phyloP scores from a whole-genome alignment of 352 stramenopile genomes.

The Phytophthora quininea region DNA sequence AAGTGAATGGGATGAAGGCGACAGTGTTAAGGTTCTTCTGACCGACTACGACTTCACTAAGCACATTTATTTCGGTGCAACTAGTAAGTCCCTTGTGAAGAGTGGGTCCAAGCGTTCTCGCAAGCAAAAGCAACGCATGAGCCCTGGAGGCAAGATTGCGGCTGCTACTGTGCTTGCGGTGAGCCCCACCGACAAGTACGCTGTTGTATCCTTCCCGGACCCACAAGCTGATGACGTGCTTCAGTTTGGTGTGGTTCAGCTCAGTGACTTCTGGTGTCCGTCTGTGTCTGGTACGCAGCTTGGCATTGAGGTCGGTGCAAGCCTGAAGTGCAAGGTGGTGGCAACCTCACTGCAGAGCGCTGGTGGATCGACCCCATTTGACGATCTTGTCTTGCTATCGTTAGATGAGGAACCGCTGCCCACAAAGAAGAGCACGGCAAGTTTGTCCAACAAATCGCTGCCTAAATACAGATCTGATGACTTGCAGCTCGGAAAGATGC shows the following conservation, averaged over 20 bases:
- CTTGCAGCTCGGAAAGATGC: slow-evolving; percentile 62
- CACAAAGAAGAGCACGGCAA: slow-evolving; percentile 35
- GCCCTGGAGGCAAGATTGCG: slow-evolving; percentile 47
- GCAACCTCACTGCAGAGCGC: slow-evolving; percentile 44
- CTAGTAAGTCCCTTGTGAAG: slow-evolving; percentile 56
- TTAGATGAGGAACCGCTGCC: slow-evolving; percentile 61
- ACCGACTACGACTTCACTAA: slow-evolving; percentile 90
- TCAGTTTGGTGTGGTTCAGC: slow-evolving; percentile 68
- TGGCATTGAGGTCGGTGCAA: slow-evolving; percentile 58
- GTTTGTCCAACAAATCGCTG: slow-evolving; percentile 42
- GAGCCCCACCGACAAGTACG: slow-evolving; percentile 62
- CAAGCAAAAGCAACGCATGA: slow-evolving; percentile 74
- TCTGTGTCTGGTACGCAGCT: slow-evolving; percentile 57
- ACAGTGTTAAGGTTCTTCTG: slow-evolving; percentile 75
- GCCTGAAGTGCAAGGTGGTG: slow-evolving; percentile 51
- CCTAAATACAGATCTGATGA: slow-evolving; percentile 77
- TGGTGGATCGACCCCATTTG: slow-evolving; percentile 71
- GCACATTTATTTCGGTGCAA: slow-evolving; percentile 72
- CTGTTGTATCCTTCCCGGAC: slow-evolving; percentile 67
- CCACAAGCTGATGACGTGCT: slow-evolving; percentile 36
- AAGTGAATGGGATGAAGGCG: slow-evolving; percentile 58
- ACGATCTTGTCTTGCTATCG: slow-evolving; percentile 69
- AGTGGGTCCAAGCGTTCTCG: slow-evolving; percentile 68
- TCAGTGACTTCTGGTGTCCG: slow-evolving; percentile 82
- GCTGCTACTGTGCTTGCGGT: slow-evolving; percentile 57